Conservation (phyloP, 257 asterid species). For the Solanum piurae region DNA sequence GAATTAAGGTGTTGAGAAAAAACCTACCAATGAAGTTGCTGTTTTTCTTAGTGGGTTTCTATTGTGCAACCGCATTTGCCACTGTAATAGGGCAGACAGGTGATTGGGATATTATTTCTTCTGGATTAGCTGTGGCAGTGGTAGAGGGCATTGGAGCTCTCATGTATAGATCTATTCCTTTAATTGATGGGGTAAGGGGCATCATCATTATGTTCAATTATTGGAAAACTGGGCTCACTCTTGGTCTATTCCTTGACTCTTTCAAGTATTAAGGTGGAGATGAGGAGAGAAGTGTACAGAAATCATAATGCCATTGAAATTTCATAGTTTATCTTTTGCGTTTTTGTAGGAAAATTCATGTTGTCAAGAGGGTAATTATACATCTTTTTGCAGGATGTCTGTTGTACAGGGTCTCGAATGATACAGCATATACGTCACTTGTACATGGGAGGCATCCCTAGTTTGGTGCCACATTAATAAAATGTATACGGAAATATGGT, state of each 20-base stretch:
- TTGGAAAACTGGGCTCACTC: constrained; percentile 86
- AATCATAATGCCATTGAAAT: background rate
- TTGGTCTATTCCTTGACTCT: constrained; percentile 90
- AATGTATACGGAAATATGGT: background rate
- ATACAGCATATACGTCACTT: background rate
- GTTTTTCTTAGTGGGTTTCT: constrained; percentile 79
- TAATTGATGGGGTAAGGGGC: constrained; percentile 32
- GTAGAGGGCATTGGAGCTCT: constrained; percentile 96
- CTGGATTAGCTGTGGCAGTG: constrained; percentile 78
- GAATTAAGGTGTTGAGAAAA: constrained; percentile 43
- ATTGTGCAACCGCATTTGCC: constrained; percentile 87
- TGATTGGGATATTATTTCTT: constrained; percentile 94
- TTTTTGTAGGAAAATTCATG: background rate
- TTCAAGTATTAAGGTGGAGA: constrained; percentile 50
- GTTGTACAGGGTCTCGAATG: background rate
- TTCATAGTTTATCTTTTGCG: background rate
- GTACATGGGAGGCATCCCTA: background rate
- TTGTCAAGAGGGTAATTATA: background rate
- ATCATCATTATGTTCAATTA: constrained; percentile 57
- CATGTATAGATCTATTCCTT: constrained; percentile 62
- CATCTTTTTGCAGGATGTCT: background rate
- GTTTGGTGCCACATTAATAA: background rate
- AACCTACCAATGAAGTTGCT: constrained; percentile 63
- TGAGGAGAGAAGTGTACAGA: background rate
- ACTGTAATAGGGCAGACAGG: constrained; percentile 97